Conservation (phyloP, 306 rosid species). For the Trifolium dubium region DNA sequence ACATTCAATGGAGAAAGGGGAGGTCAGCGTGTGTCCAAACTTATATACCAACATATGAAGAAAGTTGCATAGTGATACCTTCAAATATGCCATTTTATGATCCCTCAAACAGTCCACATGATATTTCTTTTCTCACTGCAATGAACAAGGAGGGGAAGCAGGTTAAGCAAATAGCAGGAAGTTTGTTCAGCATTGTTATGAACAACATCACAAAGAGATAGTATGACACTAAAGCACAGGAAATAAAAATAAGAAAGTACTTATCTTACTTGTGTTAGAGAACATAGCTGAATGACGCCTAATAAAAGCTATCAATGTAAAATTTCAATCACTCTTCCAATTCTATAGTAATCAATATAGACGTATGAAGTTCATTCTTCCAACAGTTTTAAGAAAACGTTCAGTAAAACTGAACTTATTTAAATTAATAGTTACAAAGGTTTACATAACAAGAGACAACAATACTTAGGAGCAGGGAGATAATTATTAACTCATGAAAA, state of each 20-base stretch:
- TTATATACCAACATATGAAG: conserved; percentile 36
- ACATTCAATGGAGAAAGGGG: conserved; percentile 27
- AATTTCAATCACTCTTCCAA: too few species aligned
- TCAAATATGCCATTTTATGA: conserved; percentile 91
- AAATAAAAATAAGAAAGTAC: conserved; percentile 32
- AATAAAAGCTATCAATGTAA: conserved; percentile 18
- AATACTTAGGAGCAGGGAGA: too few species aligned
- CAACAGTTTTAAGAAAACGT: too few species aligned
- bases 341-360: too few species aligned
- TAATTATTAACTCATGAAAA: too few species aligned
- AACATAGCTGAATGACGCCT: conserved; percentile 95
- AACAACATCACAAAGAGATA: conserved; percentile 15
- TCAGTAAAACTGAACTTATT: too few species aligned
- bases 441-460: too few species aligned
- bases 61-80: conserved; percentile 57
- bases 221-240: conserved; percentile 25
- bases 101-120: conserved; percentile 97
- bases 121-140: conserved; percentile 96
- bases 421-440: too few species aligned
- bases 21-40: conserved; percentile 9
- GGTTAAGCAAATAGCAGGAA: conserved; percentile 7
- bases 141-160: conserved; percentile 16
- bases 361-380: too few species aligned
- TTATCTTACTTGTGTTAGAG: conserved; percentile 71
- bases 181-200: conserved; percentile 25